These are phyloP conservation scores for Magnolia officinalis DNA, from an alignment of 164 flowering plant species.

Conservation along the genomic window DNA sequence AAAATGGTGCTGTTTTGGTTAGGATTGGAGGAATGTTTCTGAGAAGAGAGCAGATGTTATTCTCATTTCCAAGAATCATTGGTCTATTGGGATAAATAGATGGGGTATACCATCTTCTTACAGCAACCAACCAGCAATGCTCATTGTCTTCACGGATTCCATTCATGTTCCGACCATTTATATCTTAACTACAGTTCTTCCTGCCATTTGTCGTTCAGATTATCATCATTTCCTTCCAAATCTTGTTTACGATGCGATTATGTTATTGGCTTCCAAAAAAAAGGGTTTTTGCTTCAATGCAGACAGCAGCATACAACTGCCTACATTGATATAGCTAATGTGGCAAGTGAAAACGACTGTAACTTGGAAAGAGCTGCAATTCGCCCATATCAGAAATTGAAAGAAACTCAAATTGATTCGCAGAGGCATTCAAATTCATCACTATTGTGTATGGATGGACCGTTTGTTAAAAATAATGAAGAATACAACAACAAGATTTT, in stretches of 20 bases:
- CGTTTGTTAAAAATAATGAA: constrained; percentile 54
- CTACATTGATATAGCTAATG: constrained; percentile 32
- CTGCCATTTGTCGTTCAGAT: constrained; percentile 7
- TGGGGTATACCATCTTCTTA: constrained; percentile 26
- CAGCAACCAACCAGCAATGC: constrained; percentile 26
- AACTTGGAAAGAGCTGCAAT: constrained; percentile 20
- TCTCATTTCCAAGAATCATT: not conserved
- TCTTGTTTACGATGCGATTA: constrained; percentile 16
- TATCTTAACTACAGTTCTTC: constrained; percentile 5
- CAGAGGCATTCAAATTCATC: constrained; percentile 18
- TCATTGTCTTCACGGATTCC: constrained; percentile 21
- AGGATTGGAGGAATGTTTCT: not conserved
- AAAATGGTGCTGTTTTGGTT: not conserved
- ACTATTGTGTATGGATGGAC: constrained; percentile 34
- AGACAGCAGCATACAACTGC: constrained; percentile 32
- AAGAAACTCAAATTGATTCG: constrained; percentile 21
- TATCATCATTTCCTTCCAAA: constrained; percentile 2
- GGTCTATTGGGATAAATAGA: constrained; percentile 1
- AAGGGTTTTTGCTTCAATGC: constrained; percentile 18
- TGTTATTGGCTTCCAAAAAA: constrained; percentile 18
- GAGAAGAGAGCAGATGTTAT: not conserved
- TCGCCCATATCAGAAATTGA: constrained; percentile 22
- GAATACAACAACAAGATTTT: constrained; percentile 65
- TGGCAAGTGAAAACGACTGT: constrained; percentile 24
- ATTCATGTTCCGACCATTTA: constrained; percentile 14